These are phyloP conservation scores for Yamadazyma aaseri DNA, from an alignment of 1,139 yeast genomes.

Conservation along the genomic window DNA sequence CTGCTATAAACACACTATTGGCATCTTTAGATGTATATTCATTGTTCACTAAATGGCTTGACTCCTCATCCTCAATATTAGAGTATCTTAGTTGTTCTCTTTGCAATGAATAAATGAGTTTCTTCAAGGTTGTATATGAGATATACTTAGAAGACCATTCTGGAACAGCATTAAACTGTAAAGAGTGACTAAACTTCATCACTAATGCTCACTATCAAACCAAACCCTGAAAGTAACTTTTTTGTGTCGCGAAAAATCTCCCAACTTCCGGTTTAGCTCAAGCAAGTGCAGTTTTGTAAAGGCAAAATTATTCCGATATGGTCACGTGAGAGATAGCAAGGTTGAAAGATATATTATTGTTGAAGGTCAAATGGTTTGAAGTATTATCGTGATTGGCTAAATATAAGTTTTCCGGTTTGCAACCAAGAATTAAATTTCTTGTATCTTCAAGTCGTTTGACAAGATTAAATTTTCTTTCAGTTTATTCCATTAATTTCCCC, in stretches of 20 bases:
- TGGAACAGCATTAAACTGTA: conserved; percentile 74
- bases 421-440: too few relatives aligned
- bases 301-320: too few relatives aligned
- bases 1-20: conserved; percentile 45
- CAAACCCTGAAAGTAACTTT: background rate
- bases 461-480: too few relatives aligned
- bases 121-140: conserved; percentile 63
- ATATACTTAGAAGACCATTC: conserved; percentile 74
- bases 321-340: too few relatives aligned
- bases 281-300: too few relatives aligned
- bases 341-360: too few relatives aligned
- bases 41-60: conserved; percentile 26
- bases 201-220: background rate
- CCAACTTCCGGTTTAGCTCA: too few relatives aligned
- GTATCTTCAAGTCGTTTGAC: too few relatives aligned
- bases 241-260: too few relatives aligned
- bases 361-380: too few relatives aligned
- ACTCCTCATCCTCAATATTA: conserved; percentile 23
- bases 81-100: conserved; percentile 46
- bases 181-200: conserved; percentile 72
- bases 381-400: too few relatives aligned
- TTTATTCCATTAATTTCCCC: conserved; percentile 2
- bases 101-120: conserved; percentile 63
- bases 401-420: too few relatives aligned
- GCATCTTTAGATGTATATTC: conserved; percentile 27